Evolutionary conservation across 176 grass and related monocot genomes (phyloP).

Genomic region (Triticum turgidum): DNA sequence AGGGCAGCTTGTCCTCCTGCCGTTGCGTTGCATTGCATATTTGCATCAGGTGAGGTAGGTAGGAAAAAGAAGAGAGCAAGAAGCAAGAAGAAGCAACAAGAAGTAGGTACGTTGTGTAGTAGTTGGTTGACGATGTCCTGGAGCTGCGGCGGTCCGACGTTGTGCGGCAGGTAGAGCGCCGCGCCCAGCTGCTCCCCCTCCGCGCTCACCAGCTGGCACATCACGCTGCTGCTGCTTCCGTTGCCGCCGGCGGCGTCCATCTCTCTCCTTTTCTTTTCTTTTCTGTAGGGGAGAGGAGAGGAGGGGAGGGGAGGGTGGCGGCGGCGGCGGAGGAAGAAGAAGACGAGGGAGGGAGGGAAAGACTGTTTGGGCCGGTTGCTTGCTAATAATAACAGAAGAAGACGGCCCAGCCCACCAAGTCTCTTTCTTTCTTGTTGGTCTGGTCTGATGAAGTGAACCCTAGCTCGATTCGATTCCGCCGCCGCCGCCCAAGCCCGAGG

Average conservation of each 20-base stretch:
- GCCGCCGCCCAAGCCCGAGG: neutral
- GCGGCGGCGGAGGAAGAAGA: neutral
- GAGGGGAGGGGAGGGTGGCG: neutral
- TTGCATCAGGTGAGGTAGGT: too few species aligned
- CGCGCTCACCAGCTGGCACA: slow-evolving; percentile 74
- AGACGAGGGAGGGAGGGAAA: too few species aligned
- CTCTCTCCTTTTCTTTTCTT: neutral
- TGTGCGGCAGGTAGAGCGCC: slow-evolving; percentile 81
- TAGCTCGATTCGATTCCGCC: neutral
- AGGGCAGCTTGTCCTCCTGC: slow-evolving; percentile 87
- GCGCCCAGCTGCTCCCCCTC: slow-evolving; percentile 76
- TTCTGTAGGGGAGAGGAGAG: too few species aligned
- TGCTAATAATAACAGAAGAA: too few species aligned
- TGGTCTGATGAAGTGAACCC: too few species aligned
- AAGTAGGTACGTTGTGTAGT: slow-evolving; percentile 59
- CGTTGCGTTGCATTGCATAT: too few species aligned
- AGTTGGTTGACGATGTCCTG: slow-evolving; percentile 96
- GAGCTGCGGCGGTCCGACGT: slow-evolving; percentile 72
- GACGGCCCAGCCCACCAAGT: too few species aligned
- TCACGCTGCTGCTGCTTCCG: slow-evolving; percentile 29
- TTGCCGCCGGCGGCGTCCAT: slow-evolving; percentile 19
- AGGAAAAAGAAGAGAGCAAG: too few species aligned
- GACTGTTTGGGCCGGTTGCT: too few species aligned
- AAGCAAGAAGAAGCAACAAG: neutral
- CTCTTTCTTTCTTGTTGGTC: too few species aligned